Percentiles rank a stretch among this genome's conserved stretches.
These are phyloP conservation scores for Omphalotus olearius DNA, from an alignment of 1,284 basidiomycete species.

Conservation along the genomic window DNA sequence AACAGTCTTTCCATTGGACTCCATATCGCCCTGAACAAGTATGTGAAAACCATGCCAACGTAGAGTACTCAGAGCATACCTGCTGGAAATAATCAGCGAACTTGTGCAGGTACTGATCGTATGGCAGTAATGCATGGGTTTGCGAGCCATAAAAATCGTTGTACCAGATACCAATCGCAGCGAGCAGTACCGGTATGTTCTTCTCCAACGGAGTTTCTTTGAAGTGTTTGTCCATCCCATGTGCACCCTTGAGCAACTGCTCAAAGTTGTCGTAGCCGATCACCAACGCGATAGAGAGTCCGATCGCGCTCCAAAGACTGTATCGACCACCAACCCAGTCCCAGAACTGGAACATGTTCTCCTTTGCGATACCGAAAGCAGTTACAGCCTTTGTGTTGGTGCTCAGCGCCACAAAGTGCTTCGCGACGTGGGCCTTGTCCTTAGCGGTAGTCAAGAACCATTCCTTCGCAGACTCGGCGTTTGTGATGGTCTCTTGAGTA, in stretches of 20 bases:
- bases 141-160: constrained; percentile 96
- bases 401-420: constrained; percentile 98
- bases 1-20: constrained; percentile 96
- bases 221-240: constrained; percentile 98
- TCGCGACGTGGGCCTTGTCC: constrained; percentile 91
- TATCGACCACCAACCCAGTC: constrained; percentile 99
- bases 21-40: constrained; percentile 80
- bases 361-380: constrained; percentile 87
- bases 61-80: constrained; percentile 23
- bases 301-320: constrained; percentile 98
- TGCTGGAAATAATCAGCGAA: constrained; percentile 99
- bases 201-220: constrained; percentile 83
- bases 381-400: constrained; percentile 96
- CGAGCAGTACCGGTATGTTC: constrained; percentile 91
- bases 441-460: constrained; percentile 91
- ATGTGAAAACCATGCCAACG: not conserved
- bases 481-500: constrained; percentile 99
- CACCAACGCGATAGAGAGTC: constrained; percentile 88
- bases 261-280: constrained; percentile 96
- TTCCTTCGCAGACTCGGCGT: constrained; percentile 88
- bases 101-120: constrained; percentile 98
- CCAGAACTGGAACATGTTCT: constrained; percentile 99
- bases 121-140: constrained; percentile 93
- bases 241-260: constrained; percentile 86
- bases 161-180: constrained; percentile 96